These are phyloP conservation scores for Bullera alba DNA, from an alignment of 768 basidiomycete species.

Conservation along the genomic window DNA sequence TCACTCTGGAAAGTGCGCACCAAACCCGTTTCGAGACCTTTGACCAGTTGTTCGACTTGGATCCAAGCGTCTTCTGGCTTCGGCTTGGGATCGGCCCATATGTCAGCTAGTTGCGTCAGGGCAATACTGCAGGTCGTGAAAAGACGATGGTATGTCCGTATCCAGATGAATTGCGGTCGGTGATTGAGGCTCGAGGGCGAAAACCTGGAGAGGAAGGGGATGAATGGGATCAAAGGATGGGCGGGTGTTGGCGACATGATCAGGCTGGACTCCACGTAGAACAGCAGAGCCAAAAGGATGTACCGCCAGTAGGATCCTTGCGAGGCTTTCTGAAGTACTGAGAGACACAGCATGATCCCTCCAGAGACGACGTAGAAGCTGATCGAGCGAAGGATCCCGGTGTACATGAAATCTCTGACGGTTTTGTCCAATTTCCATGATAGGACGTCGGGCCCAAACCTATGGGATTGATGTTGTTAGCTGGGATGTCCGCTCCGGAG, in stretches of 20 bases:
- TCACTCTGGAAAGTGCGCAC: constrained; percentile 6
- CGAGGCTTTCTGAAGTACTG: constrained; percentile 21
- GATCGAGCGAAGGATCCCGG: constrained; percentile 17
- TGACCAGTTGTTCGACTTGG: constrained; percentile 4
- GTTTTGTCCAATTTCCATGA: constrained; percentile 20
- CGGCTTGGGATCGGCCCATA: constrained; percentile 15
- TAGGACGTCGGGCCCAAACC: constrained; percentile 27
- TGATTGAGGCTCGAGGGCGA: not conserved
- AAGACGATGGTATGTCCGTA: constrained; percentile 18
- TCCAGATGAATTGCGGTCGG: constrained; percentile 20
- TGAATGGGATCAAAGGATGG: not conserved
- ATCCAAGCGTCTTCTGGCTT: constrained; percentile 8
- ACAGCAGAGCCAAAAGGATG: constrained; percentile 22
- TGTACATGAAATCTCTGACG: constrained; percentile 21
- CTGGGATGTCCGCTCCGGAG: not conserved
- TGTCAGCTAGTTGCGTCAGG: constrained; percentile 27
- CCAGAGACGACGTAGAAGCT: constrained; percentile 34
- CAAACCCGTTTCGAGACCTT: constrained; percentile 18
- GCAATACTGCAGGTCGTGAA: constrained; percentile 25
- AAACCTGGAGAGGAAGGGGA: not conserved
- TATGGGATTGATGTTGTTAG: constrained; percentile 3
- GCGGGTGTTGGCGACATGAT: constrained; percentile 18
- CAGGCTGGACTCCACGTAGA: constrained; percentile 24
- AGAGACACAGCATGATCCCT: constrained; percentile 29
- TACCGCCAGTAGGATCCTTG: constrained; percentile 33